These are phyloP conservation scores for Coemansia sp. DNA, from an alignment of 192 early-diverging fungal species.

Conservation along the genomic window DNA sequence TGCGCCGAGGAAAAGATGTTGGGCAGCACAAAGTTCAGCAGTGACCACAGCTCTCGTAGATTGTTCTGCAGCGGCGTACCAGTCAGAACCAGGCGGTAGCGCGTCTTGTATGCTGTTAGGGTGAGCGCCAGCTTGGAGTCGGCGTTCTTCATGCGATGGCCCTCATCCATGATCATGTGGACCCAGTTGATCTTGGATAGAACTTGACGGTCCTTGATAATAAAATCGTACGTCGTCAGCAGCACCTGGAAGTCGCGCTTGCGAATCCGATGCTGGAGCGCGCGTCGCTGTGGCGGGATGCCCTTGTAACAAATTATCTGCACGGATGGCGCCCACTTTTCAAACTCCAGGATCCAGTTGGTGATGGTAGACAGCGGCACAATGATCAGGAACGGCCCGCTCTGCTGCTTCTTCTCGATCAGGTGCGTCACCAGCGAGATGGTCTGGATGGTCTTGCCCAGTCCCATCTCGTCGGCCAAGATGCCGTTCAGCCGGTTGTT, in stretches of 20 bases:
- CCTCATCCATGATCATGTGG: slow-evolving; percentile 98
- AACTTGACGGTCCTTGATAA: slow-evolving; percentile 88
- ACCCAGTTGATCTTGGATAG: slow-evolving; percentile 93
- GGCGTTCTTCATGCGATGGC: slow-evolving; percentile 98
- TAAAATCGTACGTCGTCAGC: slow-evolving; percentile 96
- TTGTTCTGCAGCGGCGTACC: slow-evolving; percentile 99
- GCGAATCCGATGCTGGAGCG: slow-evolving; percentile 68
- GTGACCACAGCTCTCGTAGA: slow-evolving; percentile 92
- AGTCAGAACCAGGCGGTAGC: slow-evolving; percentile 94
- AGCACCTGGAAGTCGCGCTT: slow-evolving; percentile 88
- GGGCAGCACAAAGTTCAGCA: slow-evolving; percentile 95
- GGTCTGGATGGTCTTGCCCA: slow-evolving; percentile 91
- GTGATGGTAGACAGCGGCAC: slow-evolving; percentile 95
- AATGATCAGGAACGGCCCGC: slow-evolving; percentile 94
- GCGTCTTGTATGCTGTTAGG: slow-evolving; percentile 83
- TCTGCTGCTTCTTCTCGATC: slow-evolving; percentile 92
- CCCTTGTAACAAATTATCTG: slow-evolving; percentile 94
- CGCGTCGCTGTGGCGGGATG: slow-evolving; percentile 66
- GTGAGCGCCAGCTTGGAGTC: slow-evolving; percentile 83
- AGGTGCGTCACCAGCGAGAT: slow-evolving; percentile 94
- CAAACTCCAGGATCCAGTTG: slow-evolving; percentile 97
- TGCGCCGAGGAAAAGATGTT: slow-evolving; percentile 96
- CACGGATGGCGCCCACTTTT: slow-evolving; percentile 94
- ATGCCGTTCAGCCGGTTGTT: slow-evolving; percentile 99
- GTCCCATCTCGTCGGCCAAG: slow-evolving; percentile 95